Evolutionary conservation across 495 filamentous ascomycete species (phyloP).

Genomic region (Penicillium soppii): DNA sequence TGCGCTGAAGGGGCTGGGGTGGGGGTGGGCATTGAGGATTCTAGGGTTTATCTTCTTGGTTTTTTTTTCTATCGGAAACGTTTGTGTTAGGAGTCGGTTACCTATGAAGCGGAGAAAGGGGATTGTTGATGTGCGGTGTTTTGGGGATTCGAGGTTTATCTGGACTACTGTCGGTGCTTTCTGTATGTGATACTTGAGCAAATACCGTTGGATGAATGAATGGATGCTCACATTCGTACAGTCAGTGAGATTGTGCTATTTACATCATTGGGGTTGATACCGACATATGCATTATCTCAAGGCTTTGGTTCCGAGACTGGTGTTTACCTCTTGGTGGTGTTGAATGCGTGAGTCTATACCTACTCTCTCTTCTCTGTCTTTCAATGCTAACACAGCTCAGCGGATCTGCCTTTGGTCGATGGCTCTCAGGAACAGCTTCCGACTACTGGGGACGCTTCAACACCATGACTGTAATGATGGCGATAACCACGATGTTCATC

Average conservation of each 20-base stretch:
- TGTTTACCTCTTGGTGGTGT: conserved; percentile 23
- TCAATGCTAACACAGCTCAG: conserved; percentile 8
- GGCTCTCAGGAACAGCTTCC: conserved; percentile 62
- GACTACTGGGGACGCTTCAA: conserved; percentile 71
- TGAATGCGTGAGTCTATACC: conserved; percentile 24
- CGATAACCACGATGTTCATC: conserved; percentile 43
- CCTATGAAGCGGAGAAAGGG: conserved; percentile 21
- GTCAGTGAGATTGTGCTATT: conserved; percentile 48
- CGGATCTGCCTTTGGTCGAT: conserved; percentile 53
- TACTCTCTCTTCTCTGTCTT: not conserved
- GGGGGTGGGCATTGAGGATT: conserved; percentile 57
- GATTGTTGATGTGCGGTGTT: conserved; percentile 53
- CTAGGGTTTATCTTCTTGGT: conserved; percentile 54
- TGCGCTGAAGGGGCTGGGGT: conserved; percentile 49
- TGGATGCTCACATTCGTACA: conserved; percentile 24
- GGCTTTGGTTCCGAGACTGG: conserved; percentile 26
- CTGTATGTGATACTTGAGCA: no score
- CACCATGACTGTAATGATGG: conserved; percentile 31
- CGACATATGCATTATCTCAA: conserved; percentile 38
- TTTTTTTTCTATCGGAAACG: conserved; percentile 46
- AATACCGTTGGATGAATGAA: no score
- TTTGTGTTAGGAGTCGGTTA: conserved; percentile 27
- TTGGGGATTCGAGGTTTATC: conserved; percentile 42
- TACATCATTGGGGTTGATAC: conserved; percentile 41
- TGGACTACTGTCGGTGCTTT: conserved; percentile 27